These are phyloP conservation scores for Bigelowiella natans DNA, from an alignment of 78 protist species.

Conservation along the genomic window DNA sequence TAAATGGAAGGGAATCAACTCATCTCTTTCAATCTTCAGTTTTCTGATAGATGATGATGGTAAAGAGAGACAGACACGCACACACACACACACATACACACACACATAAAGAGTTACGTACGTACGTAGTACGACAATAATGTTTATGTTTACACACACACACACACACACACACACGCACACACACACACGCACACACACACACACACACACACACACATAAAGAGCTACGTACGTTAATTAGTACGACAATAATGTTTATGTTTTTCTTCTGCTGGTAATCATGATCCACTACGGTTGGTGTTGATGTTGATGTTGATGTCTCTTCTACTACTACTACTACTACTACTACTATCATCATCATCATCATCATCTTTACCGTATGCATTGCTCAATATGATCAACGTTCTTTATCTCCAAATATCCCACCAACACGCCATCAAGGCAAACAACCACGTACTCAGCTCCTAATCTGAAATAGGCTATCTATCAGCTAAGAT, in stretches of 20 bases:
- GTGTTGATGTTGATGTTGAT: too few relatives aligned
- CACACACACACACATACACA: background rate
- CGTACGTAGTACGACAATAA: background rate
- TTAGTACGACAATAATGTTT: background rate
- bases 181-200: background rate
- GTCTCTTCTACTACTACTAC: too few relatives aligned
- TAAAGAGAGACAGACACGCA: background rate
- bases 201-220: background rate
- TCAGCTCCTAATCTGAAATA: too few relatives aligned
- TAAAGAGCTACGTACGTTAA: background rate
- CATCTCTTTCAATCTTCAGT: too few relatives aligned
- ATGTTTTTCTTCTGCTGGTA: too few relatives aligned
- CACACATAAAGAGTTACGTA: background rate
- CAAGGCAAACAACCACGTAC: background rate
- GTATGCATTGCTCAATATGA: too few relatives aligned
- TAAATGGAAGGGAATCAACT: too few relatives aligned
- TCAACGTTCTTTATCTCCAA: background rate
- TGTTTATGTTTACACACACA: background rate
- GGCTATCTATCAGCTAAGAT: too few relatives aligned
- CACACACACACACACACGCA: background rate
- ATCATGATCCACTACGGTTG: too few relatives aligned
- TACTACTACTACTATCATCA: too few relatives aligned
- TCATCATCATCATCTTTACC: too few relatives aligned
- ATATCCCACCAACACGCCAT: background rate
- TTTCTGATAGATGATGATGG: too few relatives aligned